These are phyloP conservation scores for Phytophthora pistaciae DNA, from an alignment of 352 stramenopile species.

Conservation along the genomic window DNA sequence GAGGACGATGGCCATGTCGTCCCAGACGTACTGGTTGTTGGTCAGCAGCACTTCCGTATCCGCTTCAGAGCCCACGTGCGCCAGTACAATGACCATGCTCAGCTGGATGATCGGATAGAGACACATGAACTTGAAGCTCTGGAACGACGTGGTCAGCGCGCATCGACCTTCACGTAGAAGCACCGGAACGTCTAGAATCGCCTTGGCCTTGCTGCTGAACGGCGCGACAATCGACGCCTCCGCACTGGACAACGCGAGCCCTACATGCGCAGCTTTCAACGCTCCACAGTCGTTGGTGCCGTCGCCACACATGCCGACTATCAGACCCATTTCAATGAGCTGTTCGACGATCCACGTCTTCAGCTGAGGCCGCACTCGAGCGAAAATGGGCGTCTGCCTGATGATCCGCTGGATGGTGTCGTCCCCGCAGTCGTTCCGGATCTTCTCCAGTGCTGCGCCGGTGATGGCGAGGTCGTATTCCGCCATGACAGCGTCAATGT, in stretches of 20 bases:
- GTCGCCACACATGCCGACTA: slow-evolving; percentile 67
- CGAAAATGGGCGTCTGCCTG: slow-evolving; percentile 58
- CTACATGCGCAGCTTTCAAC: slow-evolving; percentile 87
- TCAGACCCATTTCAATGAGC: slow-evolving; percentile 51
- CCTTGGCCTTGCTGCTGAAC: slow-evolving; percentile 90
- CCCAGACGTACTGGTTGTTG: slow-evolving; percentile 77
- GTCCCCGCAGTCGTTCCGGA: slow-evolving; percentile 35
- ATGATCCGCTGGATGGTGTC: slow-evolving; percentile 54
- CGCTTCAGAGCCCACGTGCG: slow-evolving; percentile 24
- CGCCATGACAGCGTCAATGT: slow-evolving; percentile 31
- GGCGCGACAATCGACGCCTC: slow-evolving; percentile 89
- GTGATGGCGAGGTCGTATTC: slow-evolving; percentile 60
- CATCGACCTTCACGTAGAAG: slow-evolving; percentile 89
- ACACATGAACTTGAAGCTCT: slow-evolving; percentile 70
- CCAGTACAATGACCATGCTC: slow-evolving; percentile 44
- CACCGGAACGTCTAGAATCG: slow-evolving; percentile 74
- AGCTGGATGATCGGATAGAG: slow-evolving; percentile 69
- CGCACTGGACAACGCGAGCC: slow-evolving; percentile 82
- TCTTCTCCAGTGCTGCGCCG: slow-evolving; percentile 52
- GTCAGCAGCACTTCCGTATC: slow-evolving; percentile 43
- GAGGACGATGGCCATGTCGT: slow-evolving; percentile 65
- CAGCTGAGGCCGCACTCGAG: slow-evolving; percentile 59
- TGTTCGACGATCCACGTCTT: slow-evolving; percentile 70
- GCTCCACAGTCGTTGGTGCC: slow-evolving; percentile 89
- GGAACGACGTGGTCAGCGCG: slow-evolving; percentile 70